A percentile compares a stretch with the other conserved stretches of the same genome.
phyloP scores from a whole-genome alignment of 306 rosid species.

The Arachis stenosperma region DNA sequence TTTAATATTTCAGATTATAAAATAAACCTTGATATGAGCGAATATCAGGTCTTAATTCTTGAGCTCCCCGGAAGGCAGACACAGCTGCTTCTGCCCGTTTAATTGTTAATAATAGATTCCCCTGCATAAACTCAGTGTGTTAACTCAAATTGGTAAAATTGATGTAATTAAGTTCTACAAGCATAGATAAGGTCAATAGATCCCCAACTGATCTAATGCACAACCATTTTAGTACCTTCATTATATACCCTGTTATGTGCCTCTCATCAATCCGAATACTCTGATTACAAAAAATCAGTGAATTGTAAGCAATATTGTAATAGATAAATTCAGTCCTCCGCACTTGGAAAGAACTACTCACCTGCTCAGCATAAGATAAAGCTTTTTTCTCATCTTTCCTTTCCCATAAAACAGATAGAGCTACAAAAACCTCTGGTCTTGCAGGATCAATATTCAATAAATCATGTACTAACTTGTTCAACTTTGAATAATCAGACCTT shows the following conservation, averaged over 20 bases:
- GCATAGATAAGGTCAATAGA: slow-evolving; percentile 19
- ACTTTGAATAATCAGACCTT: slow-evolving; percentile 87
- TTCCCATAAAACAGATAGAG: slow-evolving; percentile 93
- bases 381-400: slow-evolving; percentile 92
- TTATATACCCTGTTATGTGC: slow-evolving; percentile 86
- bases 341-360: slow-evolving; percentile 41
- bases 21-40: slow-evolving; percentile 96
- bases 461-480: slow-evolving; percentile 88
- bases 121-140: slow-evolving; percentile 54
- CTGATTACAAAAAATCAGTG: slow-evolving; percentile 58
- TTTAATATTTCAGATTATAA: slow-evolving; percentile 23
- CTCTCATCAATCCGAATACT: slow-evolving; percentile 88
- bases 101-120: slow-evolving; percentile 73
- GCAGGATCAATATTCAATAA: slow-evolving; percentile 85
- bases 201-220: slow-evolving; percentile 13
- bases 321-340: slow-evolving; percentile 36
- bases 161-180: slow-evolving; percentile 20
- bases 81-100: slow-evolving; percentile 90
- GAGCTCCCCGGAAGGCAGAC: slow-evolving; percentile 91
- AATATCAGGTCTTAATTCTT: slow-evolving; percentile 96
- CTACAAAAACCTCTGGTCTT: slow-evolving; percentile 96
- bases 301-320: slow-evolving; percentile 36
- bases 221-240: slow-evolving; percentile 72
- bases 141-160: slow-evolving; percentile 19
- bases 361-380: slow-evolving; percentile 95